These are phyloP conservation scores for Phytopythium kandeliae DNA, from an alignment of 352 stramenopile genomes.

Conservation along the genomic window DNA sequence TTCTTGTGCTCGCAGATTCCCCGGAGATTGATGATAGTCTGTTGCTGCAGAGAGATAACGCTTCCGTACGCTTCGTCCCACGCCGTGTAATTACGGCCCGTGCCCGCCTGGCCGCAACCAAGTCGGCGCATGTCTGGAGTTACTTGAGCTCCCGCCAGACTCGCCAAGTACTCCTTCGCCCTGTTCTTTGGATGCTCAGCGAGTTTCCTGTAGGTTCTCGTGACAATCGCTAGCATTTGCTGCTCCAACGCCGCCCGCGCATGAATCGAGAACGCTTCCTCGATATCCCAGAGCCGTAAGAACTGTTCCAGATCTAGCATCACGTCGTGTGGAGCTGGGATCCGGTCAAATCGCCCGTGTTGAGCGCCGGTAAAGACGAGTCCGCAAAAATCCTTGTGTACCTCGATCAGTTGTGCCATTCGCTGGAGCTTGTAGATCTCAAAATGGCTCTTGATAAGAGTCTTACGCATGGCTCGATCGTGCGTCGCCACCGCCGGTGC, in stretches of 20 bases:
- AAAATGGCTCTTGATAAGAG: conserved; percentile 63
- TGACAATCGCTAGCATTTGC: conserved; percentile 65
- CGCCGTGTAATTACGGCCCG: conserved; percentile 22
- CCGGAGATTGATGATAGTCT: conserved; percentile 57
- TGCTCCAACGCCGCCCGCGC: conserved; percentile 36
- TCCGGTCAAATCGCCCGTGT: conserved; percentile 38
- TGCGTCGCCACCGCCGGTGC: conserved; percentile 45
- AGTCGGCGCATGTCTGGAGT: conserved; percentile 8
- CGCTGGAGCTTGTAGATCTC: conserved; percentile 67
- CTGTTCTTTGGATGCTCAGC: conserved; percentile 50
- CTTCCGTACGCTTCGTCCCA: conserved; percentile 78
- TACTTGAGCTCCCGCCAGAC: conserved; percentile 31
- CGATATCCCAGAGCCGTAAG: conserved; percentile 39
- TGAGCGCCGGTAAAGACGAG: conserved; percentile 31
- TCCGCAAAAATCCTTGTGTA: conserved; percentile 61
- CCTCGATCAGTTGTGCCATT: conserved; percentile 31
- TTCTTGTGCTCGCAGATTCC: conserved; percentile 46
- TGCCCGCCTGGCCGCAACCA: conserved; percentile 16
- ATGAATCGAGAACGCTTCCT: conserved; percentile 22
- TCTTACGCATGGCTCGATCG: conserved; percentile 37
- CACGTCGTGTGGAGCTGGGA: conserved; percentile 40
- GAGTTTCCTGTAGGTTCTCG: conserved; percentile 48
- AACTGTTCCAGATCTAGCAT: conserved; percentile 35
- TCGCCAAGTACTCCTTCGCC: conserved; percentile 64
- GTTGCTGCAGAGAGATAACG: conserved; percentile 72